Evolutionary conservation across 1,139 yeast genomes (phyloP).

Genomic region (Protomyces arabidopsidicola): DNA sequence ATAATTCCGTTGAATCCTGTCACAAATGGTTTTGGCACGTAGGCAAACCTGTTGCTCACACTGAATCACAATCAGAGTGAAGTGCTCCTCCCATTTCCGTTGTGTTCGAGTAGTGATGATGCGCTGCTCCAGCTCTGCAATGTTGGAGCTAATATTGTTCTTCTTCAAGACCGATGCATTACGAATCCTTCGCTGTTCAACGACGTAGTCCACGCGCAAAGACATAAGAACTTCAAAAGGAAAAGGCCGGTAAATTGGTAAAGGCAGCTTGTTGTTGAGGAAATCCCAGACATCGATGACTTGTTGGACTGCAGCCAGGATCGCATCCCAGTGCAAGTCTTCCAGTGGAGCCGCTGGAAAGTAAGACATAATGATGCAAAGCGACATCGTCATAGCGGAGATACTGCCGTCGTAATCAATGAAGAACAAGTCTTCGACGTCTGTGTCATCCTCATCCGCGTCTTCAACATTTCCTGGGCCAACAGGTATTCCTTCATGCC

Average conservation of each 20-base stretch:
- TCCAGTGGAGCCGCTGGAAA: background rate
- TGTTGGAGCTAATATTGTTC: background rate
- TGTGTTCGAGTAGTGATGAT: background rate
- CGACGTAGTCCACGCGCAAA: background rate
- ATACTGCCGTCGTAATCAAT: background rate
- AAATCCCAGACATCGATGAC: background rate
- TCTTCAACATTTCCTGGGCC: background rate
- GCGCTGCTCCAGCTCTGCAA: background rate
- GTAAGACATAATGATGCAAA: background rate
- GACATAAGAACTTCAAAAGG: background rate
- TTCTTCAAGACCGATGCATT: background rate
- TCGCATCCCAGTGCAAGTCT: background rate
- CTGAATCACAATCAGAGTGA: background rate
- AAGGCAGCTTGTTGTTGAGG: background rate
- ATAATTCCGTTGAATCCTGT: background rate
- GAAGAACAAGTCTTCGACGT: background rate
- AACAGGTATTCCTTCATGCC: background rate
- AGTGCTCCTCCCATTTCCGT: background rate
- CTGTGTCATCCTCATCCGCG: background rate
- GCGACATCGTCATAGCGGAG: background rate
- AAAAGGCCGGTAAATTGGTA: background rate
- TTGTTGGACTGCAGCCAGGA: background rate
- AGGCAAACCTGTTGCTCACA: background rate
- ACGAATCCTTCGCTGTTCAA: background rate
- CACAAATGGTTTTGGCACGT: background rate